phyloP scores from a whole-genome alignment of 2,329 filamentous ascomycete genomes.

The Aspergillus chevalieri region DNA sequence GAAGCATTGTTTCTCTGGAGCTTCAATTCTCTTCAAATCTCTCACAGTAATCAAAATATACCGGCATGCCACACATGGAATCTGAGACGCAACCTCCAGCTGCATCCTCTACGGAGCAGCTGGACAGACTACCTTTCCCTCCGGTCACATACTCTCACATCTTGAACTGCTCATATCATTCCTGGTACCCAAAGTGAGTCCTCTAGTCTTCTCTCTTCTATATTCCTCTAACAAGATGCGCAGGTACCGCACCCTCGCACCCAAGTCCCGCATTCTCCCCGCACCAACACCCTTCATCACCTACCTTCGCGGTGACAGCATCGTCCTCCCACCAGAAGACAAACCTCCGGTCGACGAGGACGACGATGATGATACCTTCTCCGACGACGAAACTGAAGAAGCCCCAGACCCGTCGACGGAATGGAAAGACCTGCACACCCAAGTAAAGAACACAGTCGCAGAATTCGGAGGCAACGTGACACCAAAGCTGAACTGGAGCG shows the following conservation, averaged over 20 bases:
- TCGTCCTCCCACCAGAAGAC: slow-evolving; percentile 60
- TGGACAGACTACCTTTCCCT: slow-evolving; percentile 60
- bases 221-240: slow-evolving; percentile 7
- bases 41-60: background rate
- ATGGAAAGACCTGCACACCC: slow-evolving; percentile 66
- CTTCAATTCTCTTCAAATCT: background rate
- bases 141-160: slow-evolving; percentile 82
- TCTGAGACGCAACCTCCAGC: slow-evolving; percentile 9
- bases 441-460: slow-evolving; percentile 69
- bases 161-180: slow-evolving; percentile 87
- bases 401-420: slow-evolving; percentile 50
- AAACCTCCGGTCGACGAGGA: slow-evolving; percentile 27
- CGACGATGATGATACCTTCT: slow-evolving; percentile 47
- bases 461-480: slow-evolving; percentile 80
- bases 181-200: slow-evolving; percentile 71
- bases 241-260: slow-evolving; percentile 71
- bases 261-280: slow-evolving; percentile 79
- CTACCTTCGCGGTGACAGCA: slow-evolving; percentile 89
- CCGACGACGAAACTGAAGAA: slow-evolving; percentile 52
- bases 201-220: slow-evolving; percentile 8
- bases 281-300: slow-evolving; percentile 68
- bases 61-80: slow-evolving; percentile 25
- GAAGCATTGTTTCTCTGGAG: background rate
- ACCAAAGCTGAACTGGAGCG: slow-evolving; percentile 96
- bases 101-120: slow-evolving; percentile 11